Conservation (phyloP, 2,329 filamentous ascomycete species). For the Fusarium mundagurra region DNA sequence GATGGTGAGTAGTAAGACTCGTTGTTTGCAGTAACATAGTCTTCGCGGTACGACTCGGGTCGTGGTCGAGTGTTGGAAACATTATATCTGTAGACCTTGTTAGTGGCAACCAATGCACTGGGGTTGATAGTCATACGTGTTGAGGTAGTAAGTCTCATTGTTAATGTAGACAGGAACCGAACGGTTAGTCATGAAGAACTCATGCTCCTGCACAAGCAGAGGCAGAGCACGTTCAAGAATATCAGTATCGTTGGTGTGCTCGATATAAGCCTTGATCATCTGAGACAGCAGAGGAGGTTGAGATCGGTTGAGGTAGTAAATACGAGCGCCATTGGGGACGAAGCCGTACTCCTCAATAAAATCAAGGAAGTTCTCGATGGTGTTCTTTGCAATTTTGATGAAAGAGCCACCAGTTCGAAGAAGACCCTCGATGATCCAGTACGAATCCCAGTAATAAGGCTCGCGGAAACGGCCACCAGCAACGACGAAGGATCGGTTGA, state of each 20-base stretch:
- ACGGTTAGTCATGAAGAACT: slow-evolving; percentile 70
- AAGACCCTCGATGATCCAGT: slow-evolving; percentile 74
- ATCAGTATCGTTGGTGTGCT: slow-evolving; percentile 70
- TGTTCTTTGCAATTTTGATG: slow-evolving; percentile 70
- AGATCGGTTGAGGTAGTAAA: slow-evolving; percentile 75
- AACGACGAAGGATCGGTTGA: slow-evolving; percentile 76
- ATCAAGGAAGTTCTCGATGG: slow-evolving; percentile 76
- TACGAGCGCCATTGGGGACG: slow-evolving; percentile 73
- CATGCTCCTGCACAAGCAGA: slow-evolving; percentile 70
- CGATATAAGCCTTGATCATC: slow-evolving; percentile 72
- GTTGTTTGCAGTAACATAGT: slow-evolving; percentile 73
- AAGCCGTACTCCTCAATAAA: slow-evolving; percentile 72
- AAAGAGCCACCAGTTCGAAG: slow-evolving; percentile 72
- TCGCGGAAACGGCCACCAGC: slow-evolving; percentile 77
- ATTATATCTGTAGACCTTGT: slow-evolving; percentile 56
- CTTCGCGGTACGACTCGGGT: slow-evolving; percentile 73
- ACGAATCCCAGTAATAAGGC: slow-evolving; percentile 77
- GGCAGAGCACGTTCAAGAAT: slow-evolving; percentile 70
- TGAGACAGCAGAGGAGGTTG: slow-evolving; percentile 73
- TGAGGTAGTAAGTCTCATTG: slow-evolving; percentile 63
- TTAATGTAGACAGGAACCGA: slow-evolving; percentile 61
- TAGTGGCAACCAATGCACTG: neutral
- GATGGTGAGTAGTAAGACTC: slow-evolving; percentile 67
- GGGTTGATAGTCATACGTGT: slow-evolving; percentile 55
- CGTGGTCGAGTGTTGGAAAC: slow-evolving; percentile 73